Evolutionary conservation across 2,329 filamentous ascomycete genomes (phyloP).

Genomic region (Tothia fuscella): DNA sequence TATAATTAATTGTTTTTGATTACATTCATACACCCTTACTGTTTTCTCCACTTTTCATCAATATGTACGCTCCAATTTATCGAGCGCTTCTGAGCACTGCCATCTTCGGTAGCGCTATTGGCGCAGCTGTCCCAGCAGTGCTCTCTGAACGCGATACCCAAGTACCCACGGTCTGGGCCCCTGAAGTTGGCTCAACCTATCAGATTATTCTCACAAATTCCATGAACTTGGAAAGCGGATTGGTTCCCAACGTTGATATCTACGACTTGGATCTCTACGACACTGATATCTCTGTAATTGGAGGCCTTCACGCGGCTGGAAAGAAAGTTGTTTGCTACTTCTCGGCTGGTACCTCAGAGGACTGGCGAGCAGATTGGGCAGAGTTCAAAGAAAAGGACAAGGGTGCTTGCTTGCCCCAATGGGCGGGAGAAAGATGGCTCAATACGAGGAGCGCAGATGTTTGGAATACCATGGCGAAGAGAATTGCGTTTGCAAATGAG

Average conservation of each 20-base stretch:
- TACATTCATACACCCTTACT: no score
- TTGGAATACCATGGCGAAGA: conserved; percentile 18
- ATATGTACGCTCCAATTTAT: no score
- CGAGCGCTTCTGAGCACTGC: no score
- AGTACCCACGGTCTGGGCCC: no score
- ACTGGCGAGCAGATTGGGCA: conserved; percentile 17
- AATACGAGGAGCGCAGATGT: conserved; percentile 16
- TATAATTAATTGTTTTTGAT: no score
- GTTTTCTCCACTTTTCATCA: no score
- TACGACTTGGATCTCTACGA: conserved; percentile 52
- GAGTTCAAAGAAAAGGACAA: conserved; percentile 15
- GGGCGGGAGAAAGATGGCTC: conserved; percentile 18
- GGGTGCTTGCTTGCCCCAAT: conserved; percentile 14
- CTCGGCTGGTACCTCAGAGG: conserved; percentile 17
- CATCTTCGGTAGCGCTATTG: no score
- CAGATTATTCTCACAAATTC: no score
- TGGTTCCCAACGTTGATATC: conserved; percentile 6
- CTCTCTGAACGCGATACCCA: no score
- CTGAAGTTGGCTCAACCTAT: no score
- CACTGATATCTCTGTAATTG: conserved; percentile 22
- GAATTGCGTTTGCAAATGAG: conserved; percentile 16
- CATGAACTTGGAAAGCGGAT: no score
- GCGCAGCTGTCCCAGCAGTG: no score
- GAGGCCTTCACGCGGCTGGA: conserved; percentile 34
- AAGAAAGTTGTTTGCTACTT: conserved; percentile 41